Evolutionary conservation across 2,329 filamentous ascomycete genomes (phyloP).

Genomic region (Penicillium sp.): DNA sequence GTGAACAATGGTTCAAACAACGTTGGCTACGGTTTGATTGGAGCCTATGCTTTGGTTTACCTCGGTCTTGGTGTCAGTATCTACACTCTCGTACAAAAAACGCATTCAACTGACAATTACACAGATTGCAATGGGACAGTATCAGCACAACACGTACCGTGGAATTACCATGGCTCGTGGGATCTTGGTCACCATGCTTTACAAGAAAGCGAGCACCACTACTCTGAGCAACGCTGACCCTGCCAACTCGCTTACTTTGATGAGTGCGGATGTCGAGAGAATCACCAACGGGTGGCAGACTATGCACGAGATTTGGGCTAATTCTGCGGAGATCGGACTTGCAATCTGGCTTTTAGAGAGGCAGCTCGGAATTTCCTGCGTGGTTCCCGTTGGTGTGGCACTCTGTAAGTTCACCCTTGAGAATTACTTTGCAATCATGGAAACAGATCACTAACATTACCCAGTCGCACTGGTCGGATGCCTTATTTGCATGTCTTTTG

Average conservation of each 20-base stretch:
- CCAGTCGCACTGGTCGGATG: constrained; percentile 37
- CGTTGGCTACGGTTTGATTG: constrained; percentile 45
- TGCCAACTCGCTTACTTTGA: constrained; percentile 43
- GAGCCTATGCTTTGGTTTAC: constrained; percentile 46
- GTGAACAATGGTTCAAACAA: constrained; percentile 30
- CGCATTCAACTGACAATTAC: background rate
- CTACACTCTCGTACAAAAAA: background rate
- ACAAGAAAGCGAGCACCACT: constrained; percentile 42
- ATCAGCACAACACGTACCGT: constrained; percentile 45
- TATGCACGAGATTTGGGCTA: constrained; percentile 49
- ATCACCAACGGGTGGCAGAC: constrained; percentile 43
- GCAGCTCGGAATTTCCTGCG: constrained; percentile 46
- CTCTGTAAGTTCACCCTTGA: constrained; percentile 30
- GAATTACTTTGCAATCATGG: background rate
- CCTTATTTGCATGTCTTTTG: constrained; percentile 37
- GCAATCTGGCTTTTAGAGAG: constrained; percentile 45
- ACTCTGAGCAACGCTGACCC: constrained; percentile 36
- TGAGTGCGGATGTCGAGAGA: constrained; percentile 49
- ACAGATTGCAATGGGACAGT: constrained; percentile 41
- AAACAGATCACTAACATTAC: background rate
- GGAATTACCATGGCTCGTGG: constrained; percentile 46
- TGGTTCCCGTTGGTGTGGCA: constrained; percentile 46
- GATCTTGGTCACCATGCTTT: constrained; percentile 51
- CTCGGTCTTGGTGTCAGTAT: constrained; percentile 40
- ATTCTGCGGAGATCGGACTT: constrained; percentile 46